Evolutionary conservation across 192 early-diverging fungal species (phyloP).

Genomic region (Umbelopsis isabellina): DNA sequence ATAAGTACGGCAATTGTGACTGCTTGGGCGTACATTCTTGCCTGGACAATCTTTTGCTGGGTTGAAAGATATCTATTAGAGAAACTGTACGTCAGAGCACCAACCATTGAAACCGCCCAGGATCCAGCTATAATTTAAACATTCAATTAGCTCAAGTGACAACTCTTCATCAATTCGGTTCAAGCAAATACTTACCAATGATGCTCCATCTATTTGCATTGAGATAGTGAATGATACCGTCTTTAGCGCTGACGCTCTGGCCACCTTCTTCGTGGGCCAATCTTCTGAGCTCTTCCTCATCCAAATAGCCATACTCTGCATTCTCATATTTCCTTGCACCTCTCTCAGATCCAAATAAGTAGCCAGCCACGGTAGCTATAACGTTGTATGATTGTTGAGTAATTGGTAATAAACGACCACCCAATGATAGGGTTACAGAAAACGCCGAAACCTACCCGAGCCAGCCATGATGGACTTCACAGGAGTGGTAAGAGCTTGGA

Average conservation of each 20-base stretch:
- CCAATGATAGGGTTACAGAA: not conserved
- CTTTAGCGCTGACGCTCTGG: conserved; percentile 12
- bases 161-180: not conserved
- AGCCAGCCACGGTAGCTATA: conserved; percentile 39
- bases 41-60: conserved; percentile 71
- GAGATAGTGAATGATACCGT: conserved; percentile 31
- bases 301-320: conserved; percentile 37
- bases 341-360: conserved; percentile 40
- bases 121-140: conserved; percentile 29
- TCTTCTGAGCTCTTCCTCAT: conserved; percentile 26
- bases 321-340: conserved; percentile 40
- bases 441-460: conserved; percentile 31
- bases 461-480: conserved; percentile 40
- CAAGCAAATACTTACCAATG: conserved; percentile 28
- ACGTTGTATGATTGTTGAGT: conserved; percentile 11
- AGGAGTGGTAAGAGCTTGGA: conserved; percentile 35
- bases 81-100: conserved; percentile 42
- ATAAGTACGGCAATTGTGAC: conserved; percentile 64
- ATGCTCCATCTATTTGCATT: conserved; percentile 45
- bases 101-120: conserved; percentile 47
- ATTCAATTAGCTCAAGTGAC: not conserved
- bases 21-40: conserved; percentile 73
- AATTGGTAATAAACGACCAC: not conserved
- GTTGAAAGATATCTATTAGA: conserved; percentile 51
- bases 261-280: conserved; percentile 4